Evolutionary conservation across 108 stramenopile genomes (phyloP).

Genomic region (Schizochytrium sp.): DNA sequence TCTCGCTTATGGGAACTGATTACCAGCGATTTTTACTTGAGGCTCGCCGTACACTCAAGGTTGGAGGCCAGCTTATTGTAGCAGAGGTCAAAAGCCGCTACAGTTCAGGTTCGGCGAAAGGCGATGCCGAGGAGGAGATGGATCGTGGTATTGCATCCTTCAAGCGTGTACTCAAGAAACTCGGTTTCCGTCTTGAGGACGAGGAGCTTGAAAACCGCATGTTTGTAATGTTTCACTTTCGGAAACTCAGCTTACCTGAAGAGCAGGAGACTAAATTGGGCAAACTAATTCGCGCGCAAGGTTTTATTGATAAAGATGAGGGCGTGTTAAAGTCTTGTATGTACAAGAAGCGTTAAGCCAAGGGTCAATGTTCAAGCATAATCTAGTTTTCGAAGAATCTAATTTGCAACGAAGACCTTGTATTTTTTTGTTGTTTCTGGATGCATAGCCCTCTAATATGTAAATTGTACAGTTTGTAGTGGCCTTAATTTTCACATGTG

Average conservation of each 20-base stretch:
- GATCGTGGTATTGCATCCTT: slow-evolving; percentile 79
- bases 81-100: slow-evolving; percentile 96
- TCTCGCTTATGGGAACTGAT: slow-evolving; percentile 97
- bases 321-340: slow-evolving; percentile 14
- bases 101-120: slow-evolving; percentile 73
- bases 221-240: slow-evolving; percentile 88
- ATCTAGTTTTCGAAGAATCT: too few relatives aligned
- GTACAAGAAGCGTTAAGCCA: slow-evolving; percentile 59
- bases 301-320: neutral
- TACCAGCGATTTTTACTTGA: slow-evolving; percentile 92
- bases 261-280: neutral
- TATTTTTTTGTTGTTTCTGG: too few relatives aligned
- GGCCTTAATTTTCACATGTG: too few relatives aligned
- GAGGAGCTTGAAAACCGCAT: slow-evolving; percentile 85
- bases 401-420: too few relatives aligned
- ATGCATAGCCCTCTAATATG: too few relatives aligned
- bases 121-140: slow-evolving; percentile 60
- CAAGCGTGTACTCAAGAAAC: slow-evolving; percentile 78
- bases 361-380: neutral
- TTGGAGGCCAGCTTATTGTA: slow-evolving; percentile 85
- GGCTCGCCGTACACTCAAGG: slow-evolving; percentile 87
- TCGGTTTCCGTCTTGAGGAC: slow-evolving; percentile 66
- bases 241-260: slow-evolving; percentile 67
- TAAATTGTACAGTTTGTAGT: too few relatives aligned
- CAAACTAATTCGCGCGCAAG: neutral